phyloP scores from a whole-genome alignment of 2,329 filamentous ascomycete species.

The Dothidotthia symphoricarpi region DNA sequence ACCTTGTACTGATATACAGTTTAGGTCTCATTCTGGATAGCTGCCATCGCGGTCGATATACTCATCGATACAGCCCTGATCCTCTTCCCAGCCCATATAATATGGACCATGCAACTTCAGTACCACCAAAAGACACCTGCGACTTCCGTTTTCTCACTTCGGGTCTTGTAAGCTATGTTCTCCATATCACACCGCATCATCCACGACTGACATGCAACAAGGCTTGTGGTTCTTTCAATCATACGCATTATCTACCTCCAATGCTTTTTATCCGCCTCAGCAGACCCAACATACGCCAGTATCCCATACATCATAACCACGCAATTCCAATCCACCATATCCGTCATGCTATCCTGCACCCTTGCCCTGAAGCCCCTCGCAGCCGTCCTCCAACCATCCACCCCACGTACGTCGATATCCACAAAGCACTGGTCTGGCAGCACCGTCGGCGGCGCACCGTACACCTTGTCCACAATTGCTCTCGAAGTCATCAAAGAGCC shows the following conservation, averaged over 20 bases:
- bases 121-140: slow-evolving; percentile 15
- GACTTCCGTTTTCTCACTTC: slow-evolving; percentile 19
- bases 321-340: slow-evolving; percentile 23
- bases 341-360: slow-evolving; percentile 23
- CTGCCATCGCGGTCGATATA: slow-evolving; percentile 18
- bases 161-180: slow-evolving; percentile 17
- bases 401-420: slow-evolving; percentile 3
- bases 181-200: not conserved
- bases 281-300: slow-evolving; percentile 18
- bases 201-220: slow-evolving; percentile 8
- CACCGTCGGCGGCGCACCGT: slow-evolving; percentile 21
- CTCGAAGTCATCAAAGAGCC: slow-evolving; percentile 11
- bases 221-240: slow-evolving; percentile 22
- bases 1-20: not conserved
- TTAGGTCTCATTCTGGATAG: slow-evolving; percentile 24
- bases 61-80: slow-evolving; percentile 19
- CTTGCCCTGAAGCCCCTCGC: slow-evolving; percentile 21
- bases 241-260: slow-evolving; percentile 21
- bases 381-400: slow-evolving; percentile 8
- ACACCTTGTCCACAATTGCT: slow-evolving; percentile 6
- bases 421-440: slow-evolving; percentile 20
- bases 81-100: slow-evolving; percentile 15
- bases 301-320: slow-evolving; percentile 25
- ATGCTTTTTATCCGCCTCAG: slow-evolving; percentile 7
- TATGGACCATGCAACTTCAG: slow-evolving; percentile 19